Evolutionary conservation across 441 rosid genomes (phyloP), one percentile per base, ranked within the genome.

Genomic region (Populus hybrid): DNA sequence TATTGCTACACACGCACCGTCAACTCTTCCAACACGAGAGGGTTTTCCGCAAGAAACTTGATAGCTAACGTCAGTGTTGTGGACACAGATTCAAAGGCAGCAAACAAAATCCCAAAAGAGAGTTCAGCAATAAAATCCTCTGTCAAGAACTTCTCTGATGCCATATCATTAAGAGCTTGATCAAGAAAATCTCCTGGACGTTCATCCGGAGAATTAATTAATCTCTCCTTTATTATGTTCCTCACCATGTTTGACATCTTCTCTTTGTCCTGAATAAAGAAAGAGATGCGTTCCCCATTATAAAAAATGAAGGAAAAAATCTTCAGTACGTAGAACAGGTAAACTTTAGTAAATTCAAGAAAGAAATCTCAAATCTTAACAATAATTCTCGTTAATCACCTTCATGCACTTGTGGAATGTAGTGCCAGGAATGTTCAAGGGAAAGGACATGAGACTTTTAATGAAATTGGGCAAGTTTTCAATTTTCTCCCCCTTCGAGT

Each of bases 341-440:
- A 21, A 46, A 46, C 57, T 14, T 50, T 16, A 50, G 57, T 50
- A 50, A 50, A 5, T 54, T 54, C 21, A 3, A 11, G 50, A 42
- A 38, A 38, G 50, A 42, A 42, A 42, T 42, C 12, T 34, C 38
- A 20, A 73, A 24, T 7, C 26, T 0, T 23, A 64, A 24, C 34
- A 63, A 6, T 14, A 0, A 10, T 20, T 4, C 10, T 18, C 14
- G 16, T 69, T 78, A 18, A 50, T 50, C 18, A 86, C 87, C 83
- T 79, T 67, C 57, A 84, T 75, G 73, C 87, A 80, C 54, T 76
- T 82, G 66, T 82, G 73, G 71, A 73, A 82, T 2, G 83, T 50
- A 21, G 87, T 86, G 32, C 87, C 87, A 18, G 87, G 87, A 26
- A 86, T 21, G 36, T 84, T 82, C 57, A 82, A 16, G 20, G 89